Percentiles rank a stretch among this genome's conserved stretches.
Conservation (phyloP, 2,329 filamentous ascomycete species). For the Diplodia corticola region DNA sequence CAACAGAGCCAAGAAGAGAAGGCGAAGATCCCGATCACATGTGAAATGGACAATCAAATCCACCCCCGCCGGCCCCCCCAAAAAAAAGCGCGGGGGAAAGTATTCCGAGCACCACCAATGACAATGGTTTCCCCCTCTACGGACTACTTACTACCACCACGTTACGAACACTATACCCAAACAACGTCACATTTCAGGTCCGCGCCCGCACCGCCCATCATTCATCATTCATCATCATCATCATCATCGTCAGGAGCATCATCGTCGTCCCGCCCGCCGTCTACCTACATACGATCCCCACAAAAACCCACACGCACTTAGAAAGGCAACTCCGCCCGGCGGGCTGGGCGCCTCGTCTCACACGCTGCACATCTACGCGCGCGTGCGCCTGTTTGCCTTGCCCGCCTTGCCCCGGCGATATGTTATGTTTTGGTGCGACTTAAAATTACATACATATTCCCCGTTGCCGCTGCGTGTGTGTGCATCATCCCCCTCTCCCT, state of each 20-base stretch:
- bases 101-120: neutral
- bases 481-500: neutral
- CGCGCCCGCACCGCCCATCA: no score
- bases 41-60: neutral
- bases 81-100: no score
- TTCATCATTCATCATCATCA: no score
- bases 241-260: no score
- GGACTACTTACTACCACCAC: neutral
- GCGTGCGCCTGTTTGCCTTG: neutral
- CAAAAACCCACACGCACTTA: no score
- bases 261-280: no score
- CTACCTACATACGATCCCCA: no score
- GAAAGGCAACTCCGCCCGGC: neutral
- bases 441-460: neutral
- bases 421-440: neutral
- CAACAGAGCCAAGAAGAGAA: neutral
- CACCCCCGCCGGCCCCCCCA: no score
- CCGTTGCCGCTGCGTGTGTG: no score
- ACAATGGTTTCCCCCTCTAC: neutral
- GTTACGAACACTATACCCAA: neutral
- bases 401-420: neutral
- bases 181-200: no score
- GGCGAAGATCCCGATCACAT: neutral
- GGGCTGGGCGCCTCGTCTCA: neutral
- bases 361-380: no score